Base-by-base conservation (phyloP, 805 yeast species). In the Middelhovenomyces tepae region DNA sequence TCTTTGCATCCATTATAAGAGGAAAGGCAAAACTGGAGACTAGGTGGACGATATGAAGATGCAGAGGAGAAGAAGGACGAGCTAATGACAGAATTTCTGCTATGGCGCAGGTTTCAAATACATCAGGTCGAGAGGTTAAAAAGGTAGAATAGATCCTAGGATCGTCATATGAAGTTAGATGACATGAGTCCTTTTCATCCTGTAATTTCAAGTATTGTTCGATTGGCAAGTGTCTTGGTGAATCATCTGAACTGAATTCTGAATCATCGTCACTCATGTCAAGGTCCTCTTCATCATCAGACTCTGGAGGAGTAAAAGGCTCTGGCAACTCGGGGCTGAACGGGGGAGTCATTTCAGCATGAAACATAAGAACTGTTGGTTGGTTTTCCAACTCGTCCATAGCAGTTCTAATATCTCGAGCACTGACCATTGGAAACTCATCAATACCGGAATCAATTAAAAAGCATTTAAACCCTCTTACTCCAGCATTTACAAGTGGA, bases 401-500 rank as follows among this genome's bases (percentile, higher is more conserved):
- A 5, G 93, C 95, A 35, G 63, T 52, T 25, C 67, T 62, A 29
- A 89, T 78, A 51, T 85, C 78, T 2, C 52, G 53, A 13, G 78
- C 70, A 25, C 64, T 66, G 34, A 87, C 78, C 43, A 80, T 82
- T 1, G 96, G 96, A 55, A 89, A 87, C 57, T 87, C 96, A 32
- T 85, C 93, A 14, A 89, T 96, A n/a, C 96, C 95, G 27, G 89
- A 78, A 44, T 87, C 94, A 50, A 87, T 85, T 59, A 89, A 57
- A 48, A 87, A 89, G 20, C 94, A 91, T 55, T 87, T 87, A 64
- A 87, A 87, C 1, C 97, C 97, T 27, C 95, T 67, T 4, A 89
- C 95, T 31, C 97, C 97, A 41, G 82, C 75, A 36, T 75, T 59
- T 39, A 86, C 77, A 48, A 87, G 66, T 0, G 95, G 95, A 16